Base-by-base conservation (phyloP, 108 stramenopile genomes). In the Nitzschia palea region DNA sequence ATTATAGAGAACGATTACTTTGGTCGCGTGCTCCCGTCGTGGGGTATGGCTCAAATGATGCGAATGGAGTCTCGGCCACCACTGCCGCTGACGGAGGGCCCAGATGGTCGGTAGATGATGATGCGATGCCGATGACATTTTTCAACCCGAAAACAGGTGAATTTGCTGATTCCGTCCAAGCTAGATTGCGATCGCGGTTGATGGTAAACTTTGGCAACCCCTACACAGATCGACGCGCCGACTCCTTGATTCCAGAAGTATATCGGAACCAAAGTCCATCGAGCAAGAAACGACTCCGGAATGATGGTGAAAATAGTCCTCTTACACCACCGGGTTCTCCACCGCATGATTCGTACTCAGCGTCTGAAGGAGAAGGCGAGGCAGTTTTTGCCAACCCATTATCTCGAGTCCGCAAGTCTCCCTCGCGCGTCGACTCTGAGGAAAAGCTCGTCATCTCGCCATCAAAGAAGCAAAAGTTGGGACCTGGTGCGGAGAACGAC, bases 171-270 rank as follows among this genome's bases (percentile, higher is more conserved):
- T 81, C 81, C 0, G 70, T 81, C 20, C 87, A 91, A 67, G 73
- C 82, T 2, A 71, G 90, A 29, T 62, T 80, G 5, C 47, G 72
- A 52, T 73, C 90, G 31, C 78, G 86, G 1, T 58, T 87, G 2
- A 68, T 74, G 60, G 84, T 91, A 28, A 85, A 88, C 60, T 91
- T 88, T 72, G 90, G 87, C 31, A 91, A 91, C 70, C 87, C 90
- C 18, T 91, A 81, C 62, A 82, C 77, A 33, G 90, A 88, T 25
- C 85, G 83, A 68, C 59, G 90, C 34, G 87, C 87, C 15, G 80
- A 82, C 30, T 86, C 86, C 6, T 35, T 88, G 15, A 78, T 88
- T 36, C 90, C 90, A 37, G 81, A 79, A 25, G 68, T 74, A 14
- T 91, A 53, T 62, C 48, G 55, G 3, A 72, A 36, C 28, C 90